These are phyloP conservation scores for Darksidea phi DNA, from an alignment of 495 filamentous ascomycete genomes.

Conservation along the genomic window DNA sequence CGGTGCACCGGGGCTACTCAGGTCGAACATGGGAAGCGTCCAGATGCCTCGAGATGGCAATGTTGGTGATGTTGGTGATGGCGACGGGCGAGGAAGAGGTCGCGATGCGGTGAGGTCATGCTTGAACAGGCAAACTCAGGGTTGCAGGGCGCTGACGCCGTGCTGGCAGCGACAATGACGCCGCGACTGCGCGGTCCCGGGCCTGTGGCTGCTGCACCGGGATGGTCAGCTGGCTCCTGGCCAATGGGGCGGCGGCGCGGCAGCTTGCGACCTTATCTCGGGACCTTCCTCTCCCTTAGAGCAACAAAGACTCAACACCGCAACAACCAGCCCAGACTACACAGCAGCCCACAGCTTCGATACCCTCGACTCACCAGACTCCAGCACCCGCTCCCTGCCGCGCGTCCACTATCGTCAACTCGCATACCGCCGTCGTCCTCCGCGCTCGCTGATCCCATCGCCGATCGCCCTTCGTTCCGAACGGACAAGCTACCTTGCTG, in stretches of 20 bases:
- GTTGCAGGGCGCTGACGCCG: too few species aligned
- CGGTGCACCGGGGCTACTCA: too few species aligned
- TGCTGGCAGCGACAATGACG: background rate
- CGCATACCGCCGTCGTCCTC: background rate
- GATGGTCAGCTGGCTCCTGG: background rate
- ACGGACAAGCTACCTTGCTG: conserved; percentile 34
- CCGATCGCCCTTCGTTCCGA: conserved; percentile 29
- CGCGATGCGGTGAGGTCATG: too few species aligned
- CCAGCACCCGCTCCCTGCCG: background rate
- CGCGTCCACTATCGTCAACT: background rate
- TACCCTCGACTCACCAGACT: background rate
- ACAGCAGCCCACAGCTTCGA: too few species aligned
- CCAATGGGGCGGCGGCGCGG: conserved; percentile 3
- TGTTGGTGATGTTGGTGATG: too few species aligned
- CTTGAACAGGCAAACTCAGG: too few species aligned
- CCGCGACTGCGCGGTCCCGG: conserved; percentile 7
- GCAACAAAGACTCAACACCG: conserved; percentile 8
- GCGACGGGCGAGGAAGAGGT: too few species aligned
- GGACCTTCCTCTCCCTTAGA: background rate
- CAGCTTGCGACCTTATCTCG: conserved; percentile 8
- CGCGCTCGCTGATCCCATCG: conserved; percentile 27
- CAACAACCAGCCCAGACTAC: background rate
- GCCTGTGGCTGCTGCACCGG: background rate
- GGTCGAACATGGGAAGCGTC: too few species aligned
- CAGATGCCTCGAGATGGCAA: too few species aligned